Percentiles rank a stretch among this genome's conserved stretches.
These are phyloP conservation scores for Coniferiporia sulphurascens DNA, from an alignment of 1,284 basidiomycete species.

Conservation along the genomic window DNA sequence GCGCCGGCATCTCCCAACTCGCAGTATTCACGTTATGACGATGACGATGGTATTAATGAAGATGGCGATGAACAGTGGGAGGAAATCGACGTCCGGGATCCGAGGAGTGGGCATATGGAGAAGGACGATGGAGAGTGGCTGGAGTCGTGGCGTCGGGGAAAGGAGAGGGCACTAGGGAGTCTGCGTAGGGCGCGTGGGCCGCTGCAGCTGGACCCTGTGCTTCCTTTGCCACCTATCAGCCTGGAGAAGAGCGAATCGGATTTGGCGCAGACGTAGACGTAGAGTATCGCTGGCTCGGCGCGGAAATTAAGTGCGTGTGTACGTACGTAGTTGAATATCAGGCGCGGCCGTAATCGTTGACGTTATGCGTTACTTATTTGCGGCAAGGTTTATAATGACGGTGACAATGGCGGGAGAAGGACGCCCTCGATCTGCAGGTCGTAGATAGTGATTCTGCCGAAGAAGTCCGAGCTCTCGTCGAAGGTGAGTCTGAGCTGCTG, in stretches of 20 bases:
- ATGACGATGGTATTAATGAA: background rate
- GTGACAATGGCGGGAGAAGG: background rate
- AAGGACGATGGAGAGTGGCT: slow-evolving; percentile 11
- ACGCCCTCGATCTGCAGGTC: slow-evolving; percentile 57
- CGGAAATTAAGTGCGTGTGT: too few relatives aligned
- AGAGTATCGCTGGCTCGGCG: background rate
- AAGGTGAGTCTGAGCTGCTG: slow-evolving; percentile 56
- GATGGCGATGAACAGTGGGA: background rate
- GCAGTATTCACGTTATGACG: background rate
- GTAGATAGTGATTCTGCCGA: slow-evolving; percentile 70
- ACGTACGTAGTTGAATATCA: too few relatives aligned
- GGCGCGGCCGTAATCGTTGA: background rate
- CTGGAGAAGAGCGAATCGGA: background rate
- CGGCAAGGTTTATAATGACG: background rate
- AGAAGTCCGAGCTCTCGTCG: slow-evolving; percentile 74
- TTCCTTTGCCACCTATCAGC: slow-evolving; percentile 9
- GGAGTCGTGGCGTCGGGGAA: slow-evolving; percentile 8
- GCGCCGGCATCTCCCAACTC: background rate
- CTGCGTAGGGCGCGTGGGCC: background rate
- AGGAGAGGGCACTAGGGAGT: background rate
- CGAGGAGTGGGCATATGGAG: background rate
- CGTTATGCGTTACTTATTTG: background rate
- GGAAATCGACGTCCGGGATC: background rate
- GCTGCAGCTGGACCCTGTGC: slow-evolving; percentile 4
- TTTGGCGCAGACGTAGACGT: background rate